These are phyloP conservation scores for Pyrenochaeta sp. DNA, from an alignment of 2,329 filamentous ascomycete genomes.

Conservation along the genomic window DNA sequence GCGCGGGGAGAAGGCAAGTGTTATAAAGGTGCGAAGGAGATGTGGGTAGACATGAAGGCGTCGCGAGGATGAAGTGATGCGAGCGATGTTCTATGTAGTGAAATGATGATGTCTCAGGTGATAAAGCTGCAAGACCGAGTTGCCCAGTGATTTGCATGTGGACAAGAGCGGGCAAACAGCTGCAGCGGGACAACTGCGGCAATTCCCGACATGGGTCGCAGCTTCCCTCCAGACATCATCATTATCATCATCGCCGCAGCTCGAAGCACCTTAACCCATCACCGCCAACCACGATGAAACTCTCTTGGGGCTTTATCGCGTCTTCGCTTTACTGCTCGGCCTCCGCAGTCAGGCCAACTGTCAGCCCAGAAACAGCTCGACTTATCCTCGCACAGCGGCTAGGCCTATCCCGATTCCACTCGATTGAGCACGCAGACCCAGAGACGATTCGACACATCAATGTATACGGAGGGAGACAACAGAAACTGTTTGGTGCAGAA, in stretches of 20 bases:
- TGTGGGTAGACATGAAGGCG: conserved; percentile 29
- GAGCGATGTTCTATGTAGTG: not conserved
- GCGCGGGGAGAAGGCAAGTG: conserved; percentile 21
- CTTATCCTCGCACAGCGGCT: conserved; percentile 61
- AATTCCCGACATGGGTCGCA: conserved; percentile 22
- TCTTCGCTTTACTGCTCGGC: conserved; percentile 52
- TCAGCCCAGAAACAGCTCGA: conserved; percentile 56
- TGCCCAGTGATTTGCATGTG: not conserved
- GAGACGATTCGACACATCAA: conserved; percentile 58
- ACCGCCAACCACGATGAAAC: conserved; percentile 54
- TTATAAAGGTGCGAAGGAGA: conserved; percentile 19
- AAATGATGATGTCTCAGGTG: not conserved
- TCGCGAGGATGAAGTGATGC: conserved; percentile 1
- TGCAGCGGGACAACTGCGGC: conserved; percentile 18
- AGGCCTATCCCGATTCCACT: conserved; percentile 60
- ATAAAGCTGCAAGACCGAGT: not conserved
- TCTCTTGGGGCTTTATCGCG: conserved; percentile 50
- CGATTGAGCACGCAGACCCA: conserved; percentile 50
- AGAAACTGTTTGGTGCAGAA: conserved; percentile 51
- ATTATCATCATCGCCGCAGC: conserved; percentile 34
- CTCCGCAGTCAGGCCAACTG: conserved; percentile 40
- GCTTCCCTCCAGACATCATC: conserved; percentile 32
- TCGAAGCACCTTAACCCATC: conserved; percentile 28
- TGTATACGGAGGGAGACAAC: conserved; percentile 52
- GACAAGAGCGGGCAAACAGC: not conserved